Conservation (phyloP, 495 filamentous ascomycete genomes). For the Aspergillus mulundensis region DNA sequence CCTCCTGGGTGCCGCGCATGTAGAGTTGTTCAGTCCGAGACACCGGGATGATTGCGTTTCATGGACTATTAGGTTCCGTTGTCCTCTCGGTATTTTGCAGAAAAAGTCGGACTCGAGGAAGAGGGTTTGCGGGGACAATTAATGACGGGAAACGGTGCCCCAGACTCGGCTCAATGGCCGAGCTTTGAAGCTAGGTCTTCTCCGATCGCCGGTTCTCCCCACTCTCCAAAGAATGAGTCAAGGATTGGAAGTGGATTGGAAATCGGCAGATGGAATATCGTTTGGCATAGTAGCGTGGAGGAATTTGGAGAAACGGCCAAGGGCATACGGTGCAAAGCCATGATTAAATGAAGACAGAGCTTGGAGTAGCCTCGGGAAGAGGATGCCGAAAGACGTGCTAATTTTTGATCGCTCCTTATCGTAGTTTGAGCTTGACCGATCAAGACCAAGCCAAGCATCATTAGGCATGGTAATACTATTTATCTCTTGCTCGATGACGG, state of each 20-base stretch:
- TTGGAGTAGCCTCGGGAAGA: background rate
- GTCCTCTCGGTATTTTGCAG: background rate
- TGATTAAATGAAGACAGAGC: background rate
- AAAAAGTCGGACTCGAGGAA: background rate
- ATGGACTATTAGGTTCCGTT: background rate
- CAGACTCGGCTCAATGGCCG: background rate
- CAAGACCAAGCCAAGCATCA: background rate
- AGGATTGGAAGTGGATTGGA: background rate
- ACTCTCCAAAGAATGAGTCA: background rate
- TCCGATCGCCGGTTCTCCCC: background rate
- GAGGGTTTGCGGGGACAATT: background rate
- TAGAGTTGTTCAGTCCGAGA: background rate
- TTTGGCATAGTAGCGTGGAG: background rate
- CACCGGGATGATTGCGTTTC: background rate
- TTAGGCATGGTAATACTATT: background rate
- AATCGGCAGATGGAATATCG: background rate
- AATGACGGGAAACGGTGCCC: background rate
- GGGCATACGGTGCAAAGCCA: background rate
- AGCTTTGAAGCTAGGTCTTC: background rate
- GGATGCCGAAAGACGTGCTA: background rate
- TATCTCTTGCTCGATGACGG: too few species aligned
- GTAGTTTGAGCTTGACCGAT: background rate
- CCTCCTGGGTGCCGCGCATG: slow-evolving; percentile 11
- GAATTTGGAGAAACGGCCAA: background rate
- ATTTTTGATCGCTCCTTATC: background rate